phyloP scores from a whole-genome alignment of 176 grass and related monocot species.

The Zizania latifolia region DNA sequence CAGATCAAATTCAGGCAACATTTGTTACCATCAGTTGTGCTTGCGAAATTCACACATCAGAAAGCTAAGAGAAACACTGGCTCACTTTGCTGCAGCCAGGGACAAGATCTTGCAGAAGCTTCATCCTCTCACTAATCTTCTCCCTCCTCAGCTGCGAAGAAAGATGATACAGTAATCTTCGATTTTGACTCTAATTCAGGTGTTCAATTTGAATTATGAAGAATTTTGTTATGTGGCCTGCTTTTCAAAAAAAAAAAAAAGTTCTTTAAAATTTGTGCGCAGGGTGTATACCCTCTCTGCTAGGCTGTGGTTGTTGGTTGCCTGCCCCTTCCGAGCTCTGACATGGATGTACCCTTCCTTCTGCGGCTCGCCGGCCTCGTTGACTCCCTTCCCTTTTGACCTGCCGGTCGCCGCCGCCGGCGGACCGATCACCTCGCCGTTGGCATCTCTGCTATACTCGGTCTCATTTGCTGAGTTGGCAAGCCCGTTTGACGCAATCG shows the following conservation, averaged over 20 bases:
- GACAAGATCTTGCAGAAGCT: constrained; percentile 78
- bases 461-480: constrained; percentile 11
- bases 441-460: constrained; percentile 16
- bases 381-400: constrained; percentile 34
- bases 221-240: background rate
- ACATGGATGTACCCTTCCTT: constrained; percentile 38
- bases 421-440: constrained; percentile 19
- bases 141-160: constrained; percentile 61
- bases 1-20: constrained; percentile 1
- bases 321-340: constrained; percentile 68
- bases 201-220: background rate
- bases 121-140: constrained; percentile 80
- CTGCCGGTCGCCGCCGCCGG: background rate
- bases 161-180: background rate
- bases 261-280: background rate
- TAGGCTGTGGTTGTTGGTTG: constrained; percentile 74
- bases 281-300: constrained; percentile 57
- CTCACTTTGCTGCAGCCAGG: constrained; percentile 72
- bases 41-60: background rate
- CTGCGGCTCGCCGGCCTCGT: constrained; percentile 10
- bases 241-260: background rate
- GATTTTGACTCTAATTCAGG: background rate
- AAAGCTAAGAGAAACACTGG: background rate
- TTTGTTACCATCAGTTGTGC: background rate
- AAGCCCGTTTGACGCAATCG: constrained; percentile 13